These are phyloP conservation scores for Dendrostoma leiphaemia DNA, from an alignment of 2,329 filamentous ascomycete species.

Conservation along the genomic window DNA sequence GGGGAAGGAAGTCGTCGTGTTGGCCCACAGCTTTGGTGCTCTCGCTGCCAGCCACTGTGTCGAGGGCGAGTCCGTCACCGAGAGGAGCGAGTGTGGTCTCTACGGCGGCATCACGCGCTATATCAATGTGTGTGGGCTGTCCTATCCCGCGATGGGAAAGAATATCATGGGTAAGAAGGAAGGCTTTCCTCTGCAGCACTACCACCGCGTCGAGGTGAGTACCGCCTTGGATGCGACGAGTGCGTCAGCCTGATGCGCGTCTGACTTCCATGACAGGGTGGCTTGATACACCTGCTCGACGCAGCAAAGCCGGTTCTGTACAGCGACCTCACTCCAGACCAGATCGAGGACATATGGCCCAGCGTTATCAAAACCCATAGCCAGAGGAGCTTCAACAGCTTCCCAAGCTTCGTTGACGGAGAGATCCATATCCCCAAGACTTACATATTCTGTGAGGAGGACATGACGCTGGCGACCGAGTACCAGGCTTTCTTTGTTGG, in stretches of 20 bases:
- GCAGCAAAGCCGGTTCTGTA: background rate
- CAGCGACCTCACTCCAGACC: conserved; percentile 1
- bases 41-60: conserved; percentile 9
- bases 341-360: background rate
- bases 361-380: conserved; percentile 8
- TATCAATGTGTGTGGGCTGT: conserved; percentile 10
- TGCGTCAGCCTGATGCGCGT: background rate
- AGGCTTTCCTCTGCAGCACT: conserved; percentile 1
- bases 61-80: conserved; percentile 3
- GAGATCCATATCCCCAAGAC: conserved; percentile 12
- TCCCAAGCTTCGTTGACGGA: conserved; percentile 6
- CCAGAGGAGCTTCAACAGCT: conserved; percentile 5
- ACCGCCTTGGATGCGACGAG: background rate
- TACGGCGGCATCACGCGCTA: conserved; percentile 10
- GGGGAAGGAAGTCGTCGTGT: conserved; percentile 4
- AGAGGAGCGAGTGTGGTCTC: conserved; percentile 5
- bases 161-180: conserved; percentile 2
- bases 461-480: background rate
- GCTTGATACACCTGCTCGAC: conserved; percentile 13
- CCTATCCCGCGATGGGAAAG: conserved; percentile 6
- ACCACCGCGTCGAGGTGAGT: conserved; percentile 5
- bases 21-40: conserved; percentile 4
- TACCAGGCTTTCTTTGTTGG: conserved; percentile 11
- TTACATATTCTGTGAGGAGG: conserved; percentile 10
- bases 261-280: background rate